Conservation (phyloP, 2,329 filamentous ascomycete genomes). For the Scortechinia acanthostroma region DNA sequence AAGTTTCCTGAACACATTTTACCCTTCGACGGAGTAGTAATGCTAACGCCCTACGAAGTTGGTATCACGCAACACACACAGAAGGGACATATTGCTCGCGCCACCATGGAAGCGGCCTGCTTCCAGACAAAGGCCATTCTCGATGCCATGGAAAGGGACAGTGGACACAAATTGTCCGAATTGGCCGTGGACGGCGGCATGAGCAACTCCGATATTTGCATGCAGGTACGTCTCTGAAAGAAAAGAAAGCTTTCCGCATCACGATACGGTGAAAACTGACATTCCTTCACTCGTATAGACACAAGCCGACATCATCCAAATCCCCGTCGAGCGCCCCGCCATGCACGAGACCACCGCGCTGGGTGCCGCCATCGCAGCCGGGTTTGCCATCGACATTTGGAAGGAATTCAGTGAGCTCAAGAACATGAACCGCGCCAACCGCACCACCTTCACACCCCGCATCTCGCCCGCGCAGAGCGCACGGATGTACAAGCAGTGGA, state of each 20-base stretch:
- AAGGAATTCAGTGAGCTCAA: conserved; percentile 66
- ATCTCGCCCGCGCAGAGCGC: conserved; percentile 50
- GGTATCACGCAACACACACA: conserved; percentile 66
- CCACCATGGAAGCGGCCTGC: conserved; percentile 67
- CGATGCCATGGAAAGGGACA: conserved; percentile 67
- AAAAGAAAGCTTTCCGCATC: conserved; percentile 41
- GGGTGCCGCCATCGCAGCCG: conserved; percentile 75
- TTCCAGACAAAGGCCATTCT: conserved; percentile 71
- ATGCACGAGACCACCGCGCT: conserved; percentile 82
- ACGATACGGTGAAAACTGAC: background rate
- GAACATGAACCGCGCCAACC: conserved; percentile 63
- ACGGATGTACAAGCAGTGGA: conserved; percentile 65
- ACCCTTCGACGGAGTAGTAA: background rate
- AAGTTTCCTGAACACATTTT: conserved; percentile 13
- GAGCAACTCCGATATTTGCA: conserved; percentile 66
- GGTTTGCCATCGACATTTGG: conserved; percentile 71
- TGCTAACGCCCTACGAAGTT: conserved; percentile 34
- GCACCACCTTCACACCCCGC: conserved; percentile 61
- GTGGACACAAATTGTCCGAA: conserved; percentile 53
- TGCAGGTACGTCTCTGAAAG: conserved; percentile 36
- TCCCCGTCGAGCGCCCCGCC: conserved; percentile 69
- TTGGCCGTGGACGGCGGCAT: conserved; percentile 68
- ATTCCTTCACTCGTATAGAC: conserved; percentile 34
- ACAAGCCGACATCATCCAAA: conserved; percentile 74
- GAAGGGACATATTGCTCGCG: conserved; percentile 64